phyloP scores from a whole-genome alignment of 768 basidiomycete genomes.

The Mycena vitilis region DNA sequence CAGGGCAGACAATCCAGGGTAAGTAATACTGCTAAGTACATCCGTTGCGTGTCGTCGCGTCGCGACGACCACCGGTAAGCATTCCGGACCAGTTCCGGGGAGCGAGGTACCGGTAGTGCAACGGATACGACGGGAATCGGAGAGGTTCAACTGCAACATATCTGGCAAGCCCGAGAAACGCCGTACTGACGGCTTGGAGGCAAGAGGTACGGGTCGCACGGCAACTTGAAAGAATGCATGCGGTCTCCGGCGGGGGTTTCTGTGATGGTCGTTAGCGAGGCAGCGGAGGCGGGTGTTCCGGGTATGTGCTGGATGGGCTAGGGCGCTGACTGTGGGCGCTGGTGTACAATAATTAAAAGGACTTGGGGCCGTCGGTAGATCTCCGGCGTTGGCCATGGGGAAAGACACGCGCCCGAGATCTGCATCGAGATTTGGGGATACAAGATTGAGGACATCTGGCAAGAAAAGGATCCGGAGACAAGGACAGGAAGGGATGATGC shows the following conservation, averaged over 20 bases:
- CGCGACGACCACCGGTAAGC: too few species aligned
- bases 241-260: not conserved
- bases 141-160: not conserved
- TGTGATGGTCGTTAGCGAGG: not conserved
- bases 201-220: not conserved
- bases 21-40: too few species aligned
- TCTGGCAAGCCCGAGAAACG: conserved; percentile 9
- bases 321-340: not conserved
- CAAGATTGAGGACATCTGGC: not conserved
- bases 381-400: conserved; percentile 22
- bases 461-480: not conserved
- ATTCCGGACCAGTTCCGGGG: too few species aligned
- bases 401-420: conserved; percentile 10
- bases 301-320: too few species aligned
- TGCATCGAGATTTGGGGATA: not conserved
- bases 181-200: not conserved
- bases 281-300: too few species aligned
- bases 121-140: not conserved
- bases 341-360: not conserved
- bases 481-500: too few species aligned
- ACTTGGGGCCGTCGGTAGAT: conserved; percentile 5
- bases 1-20: too few species aligned
- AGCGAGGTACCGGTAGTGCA: too few species aligned
- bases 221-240: not conserved
- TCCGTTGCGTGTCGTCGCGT: too few species aligned